Conservation (phyloP, 805 yeast genomes). For the Hanseniaspora hatyaiensis region DNA sequence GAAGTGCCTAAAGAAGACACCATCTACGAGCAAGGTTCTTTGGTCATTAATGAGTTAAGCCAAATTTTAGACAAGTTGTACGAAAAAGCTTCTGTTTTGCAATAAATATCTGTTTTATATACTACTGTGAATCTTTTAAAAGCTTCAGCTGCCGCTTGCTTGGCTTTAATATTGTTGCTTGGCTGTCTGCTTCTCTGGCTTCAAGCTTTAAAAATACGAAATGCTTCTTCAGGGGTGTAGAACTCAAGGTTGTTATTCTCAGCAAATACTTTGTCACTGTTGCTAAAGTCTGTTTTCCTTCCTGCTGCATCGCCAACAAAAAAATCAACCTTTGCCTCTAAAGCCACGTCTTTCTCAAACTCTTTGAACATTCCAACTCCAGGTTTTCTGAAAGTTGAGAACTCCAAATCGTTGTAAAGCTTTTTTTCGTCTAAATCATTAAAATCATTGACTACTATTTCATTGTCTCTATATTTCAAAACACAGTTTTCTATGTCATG, state of each 20-base stretch:
- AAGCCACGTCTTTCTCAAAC: conserved; percentile 31
- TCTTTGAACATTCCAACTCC: conserved; percentile 62
- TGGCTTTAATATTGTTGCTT: no score
- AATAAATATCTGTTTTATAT: conserved; percentile 35
- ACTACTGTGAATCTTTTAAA: background rate
- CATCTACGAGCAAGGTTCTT: conserved; percentile 76
- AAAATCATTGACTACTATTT: background rate
- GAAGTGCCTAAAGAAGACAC: conserved; percentile 82
- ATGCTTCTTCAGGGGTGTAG: conserved; percentile 60
- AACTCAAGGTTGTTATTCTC: conserved; percentile 42
- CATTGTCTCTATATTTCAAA: background rate
- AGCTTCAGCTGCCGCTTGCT: background rate
- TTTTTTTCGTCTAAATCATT: conserved; percentile 3
- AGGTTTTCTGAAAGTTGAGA: conserved; percentile 53
- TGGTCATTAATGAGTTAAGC: conserved; percentile 76
- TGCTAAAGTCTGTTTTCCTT: conserved; percentile 62
- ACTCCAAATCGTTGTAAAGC: background rate
- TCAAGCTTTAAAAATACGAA: no score
- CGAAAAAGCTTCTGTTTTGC: conserved; percentile 81
- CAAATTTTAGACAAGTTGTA: conserved; percentile 80
- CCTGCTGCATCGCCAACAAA: conserved; percentile 99
- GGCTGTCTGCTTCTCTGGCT: no score
- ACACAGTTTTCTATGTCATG: conserved; percentile 17
- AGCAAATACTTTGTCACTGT: conserved; percentile 67
- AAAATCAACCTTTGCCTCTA: conserved; percentile 18